Base-by-base conservation (phyloP, 768 basidiomycete species). In the Panaeolus cyanescens region DNA sequence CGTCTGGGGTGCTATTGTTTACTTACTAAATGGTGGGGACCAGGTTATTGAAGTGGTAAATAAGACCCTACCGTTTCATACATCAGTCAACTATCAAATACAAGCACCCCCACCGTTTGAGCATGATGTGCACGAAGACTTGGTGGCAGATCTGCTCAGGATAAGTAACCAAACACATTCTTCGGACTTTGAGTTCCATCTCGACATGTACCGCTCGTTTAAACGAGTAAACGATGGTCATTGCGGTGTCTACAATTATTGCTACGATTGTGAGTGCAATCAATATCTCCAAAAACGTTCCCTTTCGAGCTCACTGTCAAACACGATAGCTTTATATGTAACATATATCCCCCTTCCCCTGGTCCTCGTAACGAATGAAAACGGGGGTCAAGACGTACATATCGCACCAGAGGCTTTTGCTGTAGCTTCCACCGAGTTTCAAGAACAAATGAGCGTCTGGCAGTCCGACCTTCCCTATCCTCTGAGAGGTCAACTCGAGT, bases 191-290 rank as follows among this genome's bases (percentile, higher is more conserved):
- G 81, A 84, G 62, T 76, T 86, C 40, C 85, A 87, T 66, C 65
- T 85, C 33, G 85, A 85, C 65, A 70, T 87, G 13, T 85, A 81
- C 39, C 75, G 77, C n/a, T 75, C 85, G 1, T 75, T 86, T 60
- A 84, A 84, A 65, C 75, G 82, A 9, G 74, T 84, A 32, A 83
- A 84, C 62, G 86, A 88, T 64, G 85, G 85, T 0, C 86, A 87
- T 66, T 84, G 83, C 67, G 78, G 36, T 22, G 22, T 39, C 2
- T 58, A 25, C 22, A 58, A 58, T n/a, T 58, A 58, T 31, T 58
- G 56, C 25, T 58, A 58, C 37, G 56, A 58, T 25, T 25, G 56
- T 58, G 37, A 39, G 62, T 42, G 80, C 40, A 74, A 77, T 19
- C 74, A 85, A 1, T 75, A 32, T 56, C 54, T 61, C 19, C 15